Evolutionary conservation across 2,329 filamentous ascomycete species (phyloP).

Genomic region (Clarireedia hainanense): DNA sequence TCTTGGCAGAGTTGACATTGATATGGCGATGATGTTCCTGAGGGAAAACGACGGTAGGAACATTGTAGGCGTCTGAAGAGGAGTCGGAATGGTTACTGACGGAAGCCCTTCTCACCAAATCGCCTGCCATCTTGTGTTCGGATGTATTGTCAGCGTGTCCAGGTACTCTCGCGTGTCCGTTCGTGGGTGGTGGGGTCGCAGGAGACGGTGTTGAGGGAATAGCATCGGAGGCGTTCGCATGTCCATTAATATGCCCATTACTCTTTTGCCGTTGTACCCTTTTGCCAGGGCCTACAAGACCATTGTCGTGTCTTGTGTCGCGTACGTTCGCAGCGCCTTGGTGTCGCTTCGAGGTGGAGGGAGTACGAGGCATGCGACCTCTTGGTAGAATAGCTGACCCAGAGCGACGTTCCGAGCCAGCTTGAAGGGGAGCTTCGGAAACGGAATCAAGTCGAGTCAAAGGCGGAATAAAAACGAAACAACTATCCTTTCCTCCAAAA

Average conservation of each 20-base stretch:
- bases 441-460: neutral
- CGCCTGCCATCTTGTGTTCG: conserved; percentile 30
- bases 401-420: conserved; percentile 29
- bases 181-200: conserved; percentile 32
- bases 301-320: conserved; percentile 79
- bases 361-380: conserved; percentile 30
- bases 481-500: no score
- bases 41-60: conserved; percentile 32
- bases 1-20: conserved; percentile 63
- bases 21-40: conserved; percentile 54
- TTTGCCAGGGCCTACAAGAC: conserved; percentile 71
- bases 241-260: conserved; percentile 46
- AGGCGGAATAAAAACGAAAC: no score
- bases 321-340: conserved; percentile 49
- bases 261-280: conserved; percentile 47
- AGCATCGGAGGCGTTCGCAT: conserved; percentile 33
- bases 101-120: conserved; percentile 39
- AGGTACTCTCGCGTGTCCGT: conserved; percentile 25
- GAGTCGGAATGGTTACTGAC: conserved; percentile 47
- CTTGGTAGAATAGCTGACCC: conserved; percentile 25
- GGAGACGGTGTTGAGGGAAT: conserved; percentile 30
- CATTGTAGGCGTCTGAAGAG: conserved; percentile 40
- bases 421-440: conserved; percentile 14
- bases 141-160: conserved; percentile 18
- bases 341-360: conserved; percentile 29